phyloP scores from a whole-genome alignment of 257 asterid genomes.

The Solanum piurae region DNA sequence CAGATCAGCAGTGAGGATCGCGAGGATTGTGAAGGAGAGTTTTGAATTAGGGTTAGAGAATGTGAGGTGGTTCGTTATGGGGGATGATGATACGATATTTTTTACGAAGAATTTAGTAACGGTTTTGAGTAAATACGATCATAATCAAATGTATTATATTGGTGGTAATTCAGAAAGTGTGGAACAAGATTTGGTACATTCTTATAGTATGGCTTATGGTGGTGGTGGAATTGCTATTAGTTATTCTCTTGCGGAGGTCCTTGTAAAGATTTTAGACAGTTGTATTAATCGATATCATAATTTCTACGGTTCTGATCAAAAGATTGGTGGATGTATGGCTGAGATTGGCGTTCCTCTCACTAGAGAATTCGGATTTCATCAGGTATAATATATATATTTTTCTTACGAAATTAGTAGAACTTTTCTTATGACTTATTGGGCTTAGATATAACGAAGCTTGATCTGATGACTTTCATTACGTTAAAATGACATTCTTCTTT shows the following conservation, averaged over 20 bases:
- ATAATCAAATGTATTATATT: conserved; percentile 53
- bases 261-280: conserved; percentile 53
- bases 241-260: conserved; percentile 59
- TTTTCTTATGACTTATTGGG: not conserved
- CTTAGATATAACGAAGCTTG: not conserved
- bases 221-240: conserved; percentile 92
- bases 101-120: conserved; percentile 60
- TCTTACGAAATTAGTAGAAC: not conserved
- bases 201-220: conserved; percentile 69
- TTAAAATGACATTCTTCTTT: not conserved
- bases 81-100: conserved; percentile 85
- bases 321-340: conserved; percentile 46
- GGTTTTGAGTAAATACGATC: conserved; percentile 47
- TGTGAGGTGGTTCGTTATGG: conserved; percentile 92
- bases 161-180: conserved; percentile 88
- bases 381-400: conserved; percentile 24
- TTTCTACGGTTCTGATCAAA: conserved; percentile 69
- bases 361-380: conserved; percentile 77
- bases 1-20: conserved; percentile 55
- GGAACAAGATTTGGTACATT: conserved; percentile 57
- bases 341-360: conserved; percentile 78
- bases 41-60: conserved; percentile 34
- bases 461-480: not conserved
- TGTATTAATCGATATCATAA: conserved; percentile 68
- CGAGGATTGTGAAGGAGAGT: conserved; percentile 65